Conservation (phyloP, 331 rosid species). For the Telfairia occidentalis region DNA sequence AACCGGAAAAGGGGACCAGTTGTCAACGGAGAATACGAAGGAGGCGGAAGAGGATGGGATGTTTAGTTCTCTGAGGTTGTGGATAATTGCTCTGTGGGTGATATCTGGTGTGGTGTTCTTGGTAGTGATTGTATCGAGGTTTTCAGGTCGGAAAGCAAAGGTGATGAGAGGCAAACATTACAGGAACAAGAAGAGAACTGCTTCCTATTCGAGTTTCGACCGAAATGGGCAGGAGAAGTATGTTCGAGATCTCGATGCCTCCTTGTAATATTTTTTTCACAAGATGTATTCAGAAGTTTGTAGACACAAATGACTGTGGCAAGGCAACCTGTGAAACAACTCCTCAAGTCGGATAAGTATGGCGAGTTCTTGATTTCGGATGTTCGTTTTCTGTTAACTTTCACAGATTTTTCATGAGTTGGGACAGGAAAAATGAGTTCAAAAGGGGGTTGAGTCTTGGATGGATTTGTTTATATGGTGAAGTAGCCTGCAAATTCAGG, state of each 20-base stretch:
- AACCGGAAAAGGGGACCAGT: constrained; percentile 15
- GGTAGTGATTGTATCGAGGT: constrained; percentile 33
- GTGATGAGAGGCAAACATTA: constrained; percentile 46
- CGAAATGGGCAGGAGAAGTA: constrained; percentile 47
- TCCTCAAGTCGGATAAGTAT: not conserved
- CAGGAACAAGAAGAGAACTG: constrained; percentile 51
- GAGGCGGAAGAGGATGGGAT: constrained; percentile 35
- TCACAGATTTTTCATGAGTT: not conserved
- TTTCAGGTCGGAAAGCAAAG: constrained; percentile 46
- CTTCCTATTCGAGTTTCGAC: constrained; percentile 42
- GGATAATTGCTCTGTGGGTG: constrained; percentile 71
- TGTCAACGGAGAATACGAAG: constrained; percentile 16
- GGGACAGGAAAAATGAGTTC: not conserved
- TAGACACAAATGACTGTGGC: not conserved
- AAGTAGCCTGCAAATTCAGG: not conserved
- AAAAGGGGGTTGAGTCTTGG: not conserved
- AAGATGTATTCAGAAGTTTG: not conserved
- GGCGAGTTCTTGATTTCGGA: not conserved
- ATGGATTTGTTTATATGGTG: not conserved
- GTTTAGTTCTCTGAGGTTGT: constrained; percentile 59
- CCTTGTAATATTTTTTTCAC: not conserved
- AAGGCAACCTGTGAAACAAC: not conserved
- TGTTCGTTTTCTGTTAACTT: not conserved
- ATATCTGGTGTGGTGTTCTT: constrained; percentile 69
- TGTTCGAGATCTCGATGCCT: constrained; percentile 28